Conservation (phyloP, 257 asterid species). For the Anisodus acutangulus region DNA sequence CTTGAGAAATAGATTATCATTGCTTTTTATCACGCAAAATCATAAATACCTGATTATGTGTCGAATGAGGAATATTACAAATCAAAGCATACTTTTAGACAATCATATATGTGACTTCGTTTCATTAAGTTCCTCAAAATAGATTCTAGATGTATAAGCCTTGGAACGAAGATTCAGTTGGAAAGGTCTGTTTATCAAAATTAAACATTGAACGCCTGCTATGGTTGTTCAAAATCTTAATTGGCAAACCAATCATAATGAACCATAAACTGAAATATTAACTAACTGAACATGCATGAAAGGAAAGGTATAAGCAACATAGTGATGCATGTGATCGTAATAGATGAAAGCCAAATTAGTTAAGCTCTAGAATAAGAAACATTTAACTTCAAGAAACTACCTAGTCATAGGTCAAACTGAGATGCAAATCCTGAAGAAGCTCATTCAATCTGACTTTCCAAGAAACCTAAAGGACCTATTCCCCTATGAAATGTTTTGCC, state of each 20-base stretch:
- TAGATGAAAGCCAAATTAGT: neutral
- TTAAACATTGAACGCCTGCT: neutral
- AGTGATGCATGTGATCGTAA: neutral
- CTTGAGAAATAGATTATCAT: neutral
- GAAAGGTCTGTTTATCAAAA: neutral
- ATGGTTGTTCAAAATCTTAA: neutral
- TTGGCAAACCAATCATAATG: neutral
- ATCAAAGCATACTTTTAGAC: neutral
- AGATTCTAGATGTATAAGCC: neutral
- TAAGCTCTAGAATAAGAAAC: neutral
- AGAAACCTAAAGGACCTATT: neutral
- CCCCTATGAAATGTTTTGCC: too few species aligned
- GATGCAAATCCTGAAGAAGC: neutral
- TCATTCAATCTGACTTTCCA: neutral
- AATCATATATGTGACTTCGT: neutral
- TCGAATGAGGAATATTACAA: neutral
- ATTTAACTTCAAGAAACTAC: conserved; percentile 8
- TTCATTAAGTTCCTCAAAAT: neutral
- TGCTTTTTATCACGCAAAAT: neutral
- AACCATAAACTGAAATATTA: neutral
- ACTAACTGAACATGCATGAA: neutral
- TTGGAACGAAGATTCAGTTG: neutral
- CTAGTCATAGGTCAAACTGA: neutral
- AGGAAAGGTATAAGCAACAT: neutral
- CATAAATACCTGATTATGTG: neutral